Conservation (phyloP, 331 rosid species). For the Pyracantha coccinea region DNA sequence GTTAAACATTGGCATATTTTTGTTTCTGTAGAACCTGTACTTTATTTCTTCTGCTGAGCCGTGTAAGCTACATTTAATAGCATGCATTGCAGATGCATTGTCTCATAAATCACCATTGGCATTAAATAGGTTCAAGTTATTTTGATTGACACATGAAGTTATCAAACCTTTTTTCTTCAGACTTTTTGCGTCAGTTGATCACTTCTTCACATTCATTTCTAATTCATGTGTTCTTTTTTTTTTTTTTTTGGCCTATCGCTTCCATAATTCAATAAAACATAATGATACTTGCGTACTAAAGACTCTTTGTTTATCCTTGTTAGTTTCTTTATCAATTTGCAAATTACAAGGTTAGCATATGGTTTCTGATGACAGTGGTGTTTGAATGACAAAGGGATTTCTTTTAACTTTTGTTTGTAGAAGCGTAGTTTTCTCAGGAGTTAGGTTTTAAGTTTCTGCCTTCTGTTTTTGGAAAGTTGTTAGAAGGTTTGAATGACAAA, state of each 20-base stretch:
- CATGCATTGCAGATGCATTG: slow-evolving; percentile 3
- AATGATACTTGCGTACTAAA: background rate
- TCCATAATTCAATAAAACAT: background rate
- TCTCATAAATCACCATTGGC: background rate
- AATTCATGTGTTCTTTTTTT: too few species aligned
- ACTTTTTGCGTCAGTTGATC: background rate
- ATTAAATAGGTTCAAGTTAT: background rate
- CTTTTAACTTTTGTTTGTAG: background rate
- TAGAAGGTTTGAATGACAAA: background rate
- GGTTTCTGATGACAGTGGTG: background rate
- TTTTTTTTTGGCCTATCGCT: background rate
- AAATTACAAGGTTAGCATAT: background rate
- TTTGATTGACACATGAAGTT: background rate
- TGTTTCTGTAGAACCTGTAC: too few species aligned
- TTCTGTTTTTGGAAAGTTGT: background rate
- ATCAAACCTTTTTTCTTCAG: background rate
- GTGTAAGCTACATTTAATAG: background rate
- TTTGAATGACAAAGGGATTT: background rate
- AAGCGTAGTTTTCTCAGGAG: background rate
- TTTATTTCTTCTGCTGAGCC: background rate
- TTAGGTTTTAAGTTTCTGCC: background rate
- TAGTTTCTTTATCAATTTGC: background rate
- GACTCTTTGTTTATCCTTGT: background rate
- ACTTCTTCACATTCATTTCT: background rate
- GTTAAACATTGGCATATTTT: too few species aligned